A percentile compares a stretch with the other conserved stretches of the same genome.
Evolutionary conservation across 805 yeast genomes (phyloP).

Genomic region (Saccharomycopsis sp.): DNA sequence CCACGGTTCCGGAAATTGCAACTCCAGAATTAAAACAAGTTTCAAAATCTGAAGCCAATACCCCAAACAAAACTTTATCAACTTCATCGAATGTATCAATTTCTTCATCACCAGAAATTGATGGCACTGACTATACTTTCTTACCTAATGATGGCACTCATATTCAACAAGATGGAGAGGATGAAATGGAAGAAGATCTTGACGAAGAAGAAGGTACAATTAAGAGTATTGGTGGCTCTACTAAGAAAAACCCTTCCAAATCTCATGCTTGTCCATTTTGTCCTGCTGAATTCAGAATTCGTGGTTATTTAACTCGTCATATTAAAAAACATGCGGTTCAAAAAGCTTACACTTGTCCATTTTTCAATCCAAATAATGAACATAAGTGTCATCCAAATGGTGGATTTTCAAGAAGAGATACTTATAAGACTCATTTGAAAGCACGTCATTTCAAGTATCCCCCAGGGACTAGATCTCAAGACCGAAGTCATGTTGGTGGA

Average conservation of each 20-base stretch:
- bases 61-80: constrained; percentile 24
- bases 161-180: constrained; percentile 9
- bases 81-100: constrained; percentile 12
- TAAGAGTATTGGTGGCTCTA: constrained; percentile 31
- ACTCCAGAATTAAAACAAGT: constrained; percentile 18
- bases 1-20: constrained; percentile 10
- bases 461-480: constrained; percentile 73
- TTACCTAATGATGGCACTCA: constrained; percentile 4
- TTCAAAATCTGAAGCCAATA: constrained; percentile 13
- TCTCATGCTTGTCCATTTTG: constrained; percentile 74
- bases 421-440: constrained; percentile 84
- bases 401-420: constrained; percentile 81
- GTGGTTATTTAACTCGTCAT: constrained; percentile 81
- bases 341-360: constrained; percentile 77
- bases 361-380: constrained; percentile 31
- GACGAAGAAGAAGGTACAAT: background rate
- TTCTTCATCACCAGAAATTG: constrained; percentile 18
- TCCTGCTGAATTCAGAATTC: constrained; percentile 78
- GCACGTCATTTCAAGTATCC: constrained; percentile 90
- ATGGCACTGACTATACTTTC: constrained; percentile 15
- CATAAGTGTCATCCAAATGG: constrained; percentile 73
- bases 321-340: constrained; percentile 70
- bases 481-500: constrained; percentile 63
- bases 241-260: constrained; percentile 74
- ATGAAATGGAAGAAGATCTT: constrained; percentile 7